Conservation (phyloP, 805 yeast genomes). For the Saccharomyces eubayanus region DNA sequence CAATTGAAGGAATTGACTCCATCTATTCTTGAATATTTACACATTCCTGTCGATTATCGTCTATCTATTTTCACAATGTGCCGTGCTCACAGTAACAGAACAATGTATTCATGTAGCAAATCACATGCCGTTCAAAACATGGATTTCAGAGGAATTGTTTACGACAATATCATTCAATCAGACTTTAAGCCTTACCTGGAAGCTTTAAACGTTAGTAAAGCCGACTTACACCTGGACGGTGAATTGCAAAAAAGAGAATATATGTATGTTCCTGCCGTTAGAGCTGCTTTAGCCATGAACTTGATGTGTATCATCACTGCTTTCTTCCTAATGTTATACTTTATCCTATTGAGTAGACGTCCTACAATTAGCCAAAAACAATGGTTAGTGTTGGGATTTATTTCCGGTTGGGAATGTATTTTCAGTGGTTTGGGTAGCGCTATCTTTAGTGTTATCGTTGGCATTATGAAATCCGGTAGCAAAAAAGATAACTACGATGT, state of each 20-base stretch:
- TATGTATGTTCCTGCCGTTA: constrained; percentile 28
- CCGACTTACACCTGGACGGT: constrained; percentile 27
- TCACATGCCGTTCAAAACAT: constrained; percentile 30
- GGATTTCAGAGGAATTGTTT: constrained; percentile 27
- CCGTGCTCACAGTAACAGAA: constrained; percentile 15
- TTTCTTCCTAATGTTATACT: constrained; percentile 14
- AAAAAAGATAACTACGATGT: constrained; percentile 26
- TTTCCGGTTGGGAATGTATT: constrained; percentile 14
- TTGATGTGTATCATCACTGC: constrained; percentile 20
- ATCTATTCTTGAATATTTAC: constrained; percentile 18
- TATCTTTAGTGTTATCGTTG: constrained; percentile 22
- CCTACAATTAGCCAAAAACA: constrained; percentile 4
- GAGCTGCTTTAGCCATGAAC: constrained; percentile 25
- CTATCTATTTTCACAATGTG: constrained; percentile 28
- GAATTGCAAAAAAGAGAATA: constrained; percentile 23
- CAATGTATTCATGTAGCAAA: constrained; percentile 18
- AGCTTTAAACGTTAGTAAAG: constrained; percentile 21
- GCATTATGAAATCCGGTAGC: constrained; percentile 28
- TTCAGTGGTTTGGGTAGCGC: constrained; percentile 26
- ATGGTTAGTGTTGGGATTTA: neutral
- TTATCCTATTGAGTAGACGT: constrained; percentile 3
- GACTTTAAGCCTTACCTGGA: constrained; percentile 26
- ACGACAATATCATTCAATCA: constrained; percentile 23
- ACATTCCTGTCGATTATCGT: constrained; percentile 23
- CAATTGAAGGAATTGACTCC: constrained; percentile 21